These are phyloP conservation scores for Stenogyne calaminthoides DNA, from an alignment of 305 asterid genomes.

Conservation along the genomic window DNA sequence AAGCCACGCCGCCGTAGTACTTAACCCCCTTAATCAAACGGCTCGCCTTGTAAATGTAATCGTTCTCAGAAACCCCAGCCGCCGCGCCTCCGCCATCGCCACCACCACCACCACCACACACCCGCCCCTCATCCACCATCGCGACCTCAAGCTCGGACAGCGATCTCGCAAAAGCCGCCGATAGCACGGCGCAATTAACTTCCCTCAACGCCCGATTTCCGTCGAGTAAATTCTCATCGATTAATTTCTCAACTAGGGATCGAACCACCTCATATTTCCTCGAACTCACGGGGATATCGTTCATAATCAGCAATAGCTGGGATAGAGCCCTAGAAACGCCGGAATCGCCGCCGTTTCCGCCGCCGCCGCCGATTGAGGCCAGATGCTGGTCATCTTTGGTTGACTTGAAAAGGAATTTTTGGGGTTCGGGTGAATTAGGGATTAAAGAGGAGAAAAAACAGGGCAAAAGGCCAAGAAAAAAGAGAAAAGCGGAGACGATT, in stretches of 20 bases:
- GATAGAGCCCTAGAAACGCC: slow-evolving; percentile 78
- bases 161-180: slow-evolving; percentile 63
- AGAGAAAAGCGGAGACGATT: slow-evolving; percentile 49
- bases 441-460: slow-evolving; percentile 39
- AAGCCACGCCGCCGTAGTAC: slow-evolving; percentile 44
- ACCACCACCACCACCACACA: neutral
- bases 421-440: slow-evolving; percentile 31
- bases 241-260: slow-evolving; percentile 72
- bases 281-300: slow-evolving; percentile 79
- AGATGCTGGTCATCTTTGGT: slow-evolving; percentile 16
- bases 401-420: slow-evolving; percentile 24
- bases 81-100: slow-evolving; percentile 21
- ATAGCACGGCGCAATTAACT: slow-evolving; percentile 59
- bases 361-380: neutral
- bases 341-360: slow-evolving; percentile 30
- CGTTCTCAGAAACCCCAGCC: slow-evolving; percentile 13
- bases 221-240: slow-evolving; percentile 67
- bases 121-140: slow-evolving; percentile 39
- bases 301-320: slow-evolving; percentile 67
- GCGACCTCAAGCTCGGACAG: slow-evolving; percentile 63
- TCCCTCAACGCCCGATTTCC: slow-evolving; percentile 42
- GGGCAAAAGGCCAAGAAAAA: slow-evolving; percentile 57
- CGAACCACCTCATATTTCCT: slow-evolving; percentile 78
- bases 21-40: slow-evolving; percentile 46
- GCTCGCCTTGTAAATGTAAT: slow-evolving; percentile 31